These are phyloP conservation scores for Eutrema yunnanense DNA, from an alignment of 345 rosid genomes.

Conservation along the genomic window DNA sequence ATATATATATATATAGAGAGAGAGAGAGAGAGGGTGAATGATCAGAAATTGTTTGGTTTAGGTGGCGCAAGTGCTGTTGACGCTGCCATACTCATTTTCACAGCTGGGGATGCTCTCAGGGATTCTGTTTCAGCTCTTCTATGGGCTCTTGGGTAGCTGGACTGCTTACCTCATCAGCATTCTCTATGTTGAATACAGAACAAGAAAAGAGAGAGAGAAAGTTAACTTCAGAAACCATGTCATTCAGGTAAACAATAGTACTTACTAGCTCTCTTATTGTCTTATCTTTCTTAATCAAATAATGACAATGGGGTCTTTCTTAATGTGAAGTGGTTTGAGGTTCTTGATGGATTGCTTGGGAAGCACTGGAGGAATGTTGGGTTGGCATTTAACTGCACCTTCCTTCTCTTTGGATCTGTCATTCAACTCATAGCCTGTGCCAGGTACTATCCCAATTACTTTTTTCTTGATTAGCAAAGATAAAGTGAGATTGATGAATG, in stretches of 20 bases:
- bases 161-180: constrained; percentile 91
- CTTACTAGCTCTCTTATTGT: neutral
- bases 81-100: constrained; percentile 96
- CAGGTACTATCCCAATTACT: constrained; percentile 38
- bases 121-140: constrained; percentile 85
- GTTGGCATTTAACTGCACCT: constrained; percentile 97
- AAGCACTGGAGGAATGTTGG: constrained; percentile 99
- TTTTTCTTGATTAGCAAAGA: neutral
- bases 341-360: constrained; percentile 97
- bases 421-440: constrained; percentile 99
- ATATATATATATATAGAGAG: no score
- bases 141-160: constrained; percentile 94
- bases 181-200: constrained; percentile 95
- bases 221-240: constrained; percentile 98
- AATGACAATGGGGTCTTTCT: neutral
- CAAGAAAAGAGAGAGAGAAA: constrained; percentile 92
- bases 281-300: neutral
- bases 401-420: constrained; percentile 98
- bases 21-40: no score
- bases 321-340: constrained; percentile 81
- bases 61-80: constrained; percentile 99
- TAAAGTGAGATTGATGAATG: neutral
- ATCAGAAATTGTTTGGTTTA: constrained; percentile 16
- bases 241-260: constrained; percentile 54
- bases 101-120: constrained; percentile 97